A percentile compares a stretch with the other conserved stretches of the same genome.
Conservation (phyloP, 352 stramenopile species). For the Pseudoperonospora humuli region DNA sequence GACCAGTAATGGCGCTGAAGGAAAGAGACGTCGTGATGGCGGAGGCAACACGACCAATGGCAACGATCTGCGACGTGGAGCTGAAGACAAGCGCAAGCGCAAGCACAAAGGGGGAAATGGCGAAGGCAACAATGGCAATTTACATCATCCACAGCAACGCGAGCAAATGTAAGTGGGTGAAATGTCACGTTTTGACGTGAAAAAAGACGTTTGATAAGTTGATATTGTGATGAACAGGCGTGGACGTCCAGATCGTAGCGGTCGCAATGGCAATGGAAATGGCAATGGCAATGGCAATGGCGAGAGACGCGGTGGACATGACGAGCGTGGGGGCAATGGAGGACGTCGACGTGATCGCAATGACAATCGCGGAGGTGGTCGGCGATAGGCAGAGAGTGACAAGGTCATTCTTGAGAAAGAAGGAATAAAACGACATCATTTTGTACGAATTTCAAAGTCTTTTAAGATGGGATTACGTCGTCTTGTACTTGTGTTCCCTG, state of each 20-base stretch:
- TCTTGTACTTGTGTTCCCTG: constrained; percentile 73
- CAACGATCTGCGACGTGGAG: constrained; percentile 20
- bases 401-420: too few species aligned
- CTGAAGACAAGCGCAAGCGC: constrained; percentile 49
- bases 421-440: neutral
- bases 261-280: constrained; percentile 12
- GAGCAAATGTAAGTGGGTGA: constrained; percentile 43
- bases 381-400: constrained; percentile 30
- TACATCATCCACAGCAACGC: constrained; percentile 32
- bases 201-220: constrained; percentile 1
- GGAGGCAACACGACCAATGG: constrained; percentile 6
- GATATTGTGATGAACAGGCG: constrained; percentile 11
- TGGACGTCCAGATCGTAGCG: constrained; percentile 25
- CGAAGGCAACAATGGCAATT: constrained; percentile 21
- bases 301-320: constrained; percentile 16
- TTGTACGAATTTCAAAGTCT: neutral
- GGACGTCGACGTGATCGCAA: constrained; percentile 30
- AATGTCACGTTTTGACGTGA: too few species aligned
- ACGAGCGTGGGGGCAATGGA: constrained; percentile 16
- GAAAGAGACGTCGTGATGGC: constrained; percentile 44
- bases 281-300: constrained; percentile 11
- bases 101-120: constrained; percentile 42
- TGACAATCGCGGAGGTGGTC: constrained; percentile 32
- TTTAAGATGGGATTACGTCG: constrained; percentile 27
- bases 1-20: constrained; percentile 15